Percentiles rank a stretch among this genome's conserved stretches.
Conservation (phyloP, 257 asterid species). For the Rubia yunnanensis region DNA sequence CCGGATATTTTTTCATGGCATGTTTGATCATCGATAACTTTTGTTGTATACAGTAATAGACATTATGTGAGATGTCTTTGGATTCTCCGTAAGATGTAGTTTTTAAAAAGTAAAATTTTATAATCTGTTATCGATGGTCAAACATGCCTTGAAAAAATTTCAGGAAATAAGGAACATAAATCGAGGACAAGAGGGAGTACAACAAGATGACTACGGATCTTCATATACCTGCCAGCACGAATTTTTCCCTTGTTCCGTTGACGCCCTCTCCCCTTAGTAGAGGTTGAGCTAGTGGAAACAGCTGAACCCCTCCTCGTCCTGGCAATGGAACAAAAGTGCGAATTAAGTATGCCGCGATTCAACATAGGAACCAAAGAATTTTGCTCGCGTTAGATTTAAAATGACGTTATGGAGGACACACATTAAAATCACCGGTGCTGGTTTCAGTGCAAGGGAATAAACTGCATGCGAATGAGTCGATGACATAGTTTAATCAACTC, state of each 20-base stretch:
- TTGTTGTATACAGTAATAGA: too few species aligned
- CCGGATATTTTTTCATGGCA: too few species aligned
- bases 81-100: too few species aligned
- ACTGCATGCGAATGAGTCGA: slow-evolving; percentile 1
- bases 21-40: too few species aligned
- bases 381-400: not conserved
- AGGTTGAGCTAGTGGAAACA: slow-evolving; percentile 45
- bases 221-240: slow-evolving; percentile 87
- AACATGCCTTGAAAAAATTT: too few species aligned
- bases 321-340: slow-evolving; percentile 21
- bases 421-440: not conserved
- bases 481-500: not conserved
- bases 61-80: too few species aligned
- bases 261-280: slow-evolving; percentile 74
- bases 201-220: not conserved
- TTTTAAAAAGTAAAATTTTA: too few species aligned
- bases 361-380: not conserved
- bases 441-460: not conserved
- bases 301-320: slow-evolving; percentile 67
- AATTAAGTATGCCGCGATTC: not conserved
- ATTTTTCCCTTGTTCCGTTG: slow-evolving; percentile 82
- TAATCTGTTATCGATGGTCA: too few species aligned
- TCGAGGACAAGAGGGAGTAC: too few species aligned
- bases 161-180: too few species aligned
- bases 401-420: not conserved